phyloP scores from a whole-genome alignment of 1,284 basidiomycete genomes.

The Papiliotrema laurentii region DNA sequence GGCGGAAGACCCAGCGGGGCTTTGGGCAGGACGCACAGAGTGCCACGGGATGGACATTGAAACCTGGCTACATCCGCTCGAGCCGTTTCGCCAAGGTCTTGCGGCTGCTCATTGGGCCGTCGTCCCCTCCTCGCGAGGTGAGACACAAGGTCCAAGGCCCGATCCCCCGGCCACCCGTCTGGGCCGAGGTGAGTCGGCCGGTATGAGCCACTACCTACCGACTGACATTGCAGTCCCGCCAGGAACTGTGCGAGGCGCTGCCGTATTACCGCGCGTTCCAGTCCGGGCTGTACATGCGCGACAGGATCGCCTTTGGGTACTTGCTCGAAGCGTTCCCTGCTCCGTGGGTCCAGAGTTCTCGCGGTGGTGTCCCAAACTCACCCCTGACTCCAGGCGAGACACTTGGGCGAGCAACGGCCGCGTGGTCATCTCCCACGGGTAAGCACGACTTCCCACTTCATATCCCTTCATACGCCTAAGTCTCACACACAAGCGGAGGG shows the following conservation, averaged over 20 bases:
- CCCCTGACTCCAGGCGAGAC: constrained; percentile 28
- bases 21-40: no score
- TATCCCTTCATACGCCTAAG: no score
- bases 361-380: background rate
- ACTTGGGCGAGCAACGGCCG: constrained; percentile 35
- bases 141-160: constrained; percentile 8
- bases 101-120: no score
- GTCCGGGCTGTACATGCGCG: constrained; percentile 39
- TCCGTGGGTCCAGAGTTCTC: constrained; percentile 20
- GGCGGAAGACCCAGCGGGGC: no score
- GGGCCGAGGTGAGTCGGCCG: constrained; percentile 33
- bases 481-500: constrained; percentile 19
- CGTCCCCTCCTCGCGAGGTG: background rate
- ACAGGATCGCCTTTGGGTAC: constrained; percentile 36
- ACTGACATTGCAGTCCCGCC: constrained; percentile 28
- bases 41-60: no score
- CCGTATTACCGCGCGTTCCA: constrained; percentile 46
- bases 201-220: background rate
- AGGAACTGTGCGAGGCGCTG: constrained; percentile 44
- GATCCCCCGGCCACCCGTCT: constrained; percentile 26
- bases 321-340: constrained; percentile 39
- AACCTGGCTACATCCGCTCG: no score
- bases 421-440: constrained; percentile 43
- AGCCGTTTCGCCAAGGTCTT: no score
- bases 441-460: no score